Evolutionary conservation across 345 rosid species (phyloP).

Genomic region (Eucalyptus regnans): DNA sequence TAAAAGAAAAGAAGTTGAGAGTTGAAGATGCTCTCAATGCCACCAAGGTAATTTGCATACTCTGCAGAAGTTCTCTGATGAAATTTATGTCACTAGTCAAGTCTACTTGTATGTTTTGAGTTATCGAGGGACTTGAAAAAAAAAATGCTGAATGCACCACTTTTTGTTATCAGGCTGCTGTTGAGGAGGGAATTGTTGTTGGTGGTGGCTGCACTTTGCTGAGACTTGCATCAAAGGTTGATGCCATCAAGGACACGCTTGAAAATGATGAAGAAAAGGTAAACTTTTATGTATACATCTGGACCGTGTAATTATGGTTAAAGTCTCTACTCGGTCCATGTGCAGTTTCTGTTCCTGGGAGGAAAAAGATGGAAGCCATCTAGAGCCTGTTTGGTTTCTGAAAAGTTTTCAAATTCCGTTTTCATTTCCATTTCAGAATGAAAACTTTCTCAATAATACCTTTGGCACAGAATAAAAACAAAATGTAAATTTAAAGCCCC

Average conservation of each 20-base stretch:
- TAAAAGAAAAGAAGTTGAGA: slow-evolving; percentile 92
- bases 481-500: not conserved
- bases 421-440: not conserved
- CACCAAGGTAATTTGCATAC: slow-evolving; percentile 47
- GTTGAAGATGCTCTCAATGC: slow-evolving; percentile 99
- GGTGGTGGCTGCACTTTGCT: slow-evolving; percentile 86
- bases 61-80: not conserved
- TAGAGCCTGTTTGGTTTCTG: not conserved
- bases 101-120: not conserved
- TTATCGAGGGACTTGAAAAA: not conserved
- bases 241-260: slow-evolving; percentile 62
- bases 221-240: slow-evolving; percentile 61
- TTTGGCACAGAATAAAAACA: not conserved
- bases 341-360: not conserved
- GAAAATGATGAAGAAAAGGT: slow-evolving; percentile 92
- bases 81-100: not conserved
- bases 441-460: not conserved
- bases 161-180: slow-evolving; percentile 44
- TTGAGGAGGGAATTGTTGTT: slow-evolving; percentile 88
- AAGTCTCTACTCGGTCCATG: not conserved
- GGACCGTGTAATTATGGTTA: not conserved
- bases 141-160: not conserved
- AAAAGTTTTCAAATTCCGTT: not conserved
- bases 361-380: not conserved
- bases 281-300: not conserved